Conservation (phyloP, 768 basidiomycete genomes). For the Leccinellum luteum region DNA sequence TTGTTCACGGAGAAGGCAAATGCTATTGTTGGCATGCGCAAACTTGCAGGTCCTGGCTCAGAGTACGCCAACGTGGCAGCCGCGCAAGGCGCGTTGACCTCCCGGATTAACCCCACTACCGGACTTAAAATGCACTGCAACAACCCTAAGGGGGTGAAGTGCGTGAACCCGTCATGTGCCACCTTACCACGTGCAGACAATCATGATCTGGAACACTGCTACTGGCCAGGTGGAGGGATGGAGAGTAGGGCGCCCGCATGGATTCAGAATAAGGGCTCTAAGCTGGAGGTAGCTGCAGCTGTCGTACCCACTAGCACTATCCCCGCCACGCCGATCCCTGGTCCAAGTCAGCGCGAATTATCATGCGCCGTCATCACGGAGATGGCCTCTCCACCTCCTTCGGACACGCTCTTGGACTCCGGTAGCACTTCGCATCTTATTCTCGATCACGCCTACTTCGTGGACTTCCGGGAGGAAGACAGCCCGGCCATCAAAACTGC, state of each 20-base stretch:
- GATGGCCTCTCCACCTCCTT: neutral
- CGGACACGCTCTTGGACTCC: neutral
- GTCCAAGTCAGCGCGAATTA: neutral
- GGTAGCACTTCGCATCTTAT: neutral
- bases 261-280: neutral
- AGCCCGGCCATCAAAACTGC: neutral
- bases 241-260: neutral
- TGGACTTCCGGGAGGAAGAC: neutral
- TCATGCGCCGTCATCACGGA: neutral
- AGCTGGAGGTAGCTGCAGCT: neutral
- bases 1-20: neutral
- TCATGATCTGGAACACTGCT: neutral
- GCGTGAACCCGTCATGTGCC: neutral
- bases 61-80: neutral
- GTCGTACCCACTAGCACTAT: too few relatives aligned
- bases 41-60: neutral
- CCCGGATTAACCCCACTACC: neutral
- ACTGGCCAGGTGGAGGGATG: neutral
- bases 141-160: neutral
- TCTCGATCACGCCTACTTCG: neutral
- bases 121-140: neutral
- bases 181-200: neutral
- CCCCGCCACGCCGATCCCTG: neutral
- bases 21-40: neutral
- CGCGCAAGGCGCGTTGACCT: fast-evolving